Base-by-base conservation (phyloP, 176 grass and related monocot genomes). In the Tuctoria greenei region DNA sequence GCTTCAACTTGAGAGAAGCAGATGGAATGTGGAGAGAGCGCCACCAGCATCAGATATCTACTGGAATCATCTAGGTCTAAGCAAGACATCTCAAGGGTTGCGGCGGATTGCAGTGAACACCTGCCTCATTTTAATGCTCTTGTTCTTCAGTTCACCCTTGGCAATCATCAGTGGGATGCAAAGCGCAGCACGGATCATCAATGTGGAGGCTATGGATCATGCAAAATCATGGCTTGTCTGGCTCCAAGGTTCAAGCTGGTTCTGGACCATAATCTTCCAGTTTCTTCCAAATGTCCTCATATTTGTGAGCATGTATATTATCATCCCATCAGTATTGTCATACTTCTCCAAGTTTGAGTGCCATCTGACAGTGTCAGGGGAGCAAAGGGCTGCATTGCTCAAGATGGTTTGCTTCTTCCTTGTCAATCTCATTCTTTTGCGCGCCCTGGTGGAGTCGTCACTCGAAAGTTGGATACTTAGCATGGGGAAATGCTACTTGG, bases 401-500 rank as follows among this genome's bases (percentile, higher is more conserved):
- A 99, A 99, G 90, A 92, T 99, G 95, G 95, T 99, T 83, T 99
- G 95, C 80, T 99, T 99, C 73, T 99, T 99, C 86, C 81, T 99
- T 31, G 95, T 99, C 10, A 99, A 99, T 88, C 92, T 99, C 50
- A 99, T 99, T 20, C 43, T 99, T 8, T 75, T 99, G 81, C 89
- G 91, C n/a, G 95, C 87, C 0, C 57, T 99, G 76, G 91, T 99
- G 34, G 95, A 99, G 68, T 99, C 95, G 0, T 99, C 95, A 0
- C 91, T 99, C 49, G 95, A 99, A 82, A 90, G 87, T 64, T 90
- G 86, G 76, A 94, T 99, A 52, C 86, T 99, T 51, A 86, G 87
- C 67, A 83, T 99, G 91, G 95, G 95, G 12, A 82, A 86, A 23
- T 99, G 95, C 75, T 99, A 99, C 81, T 84, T 99, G 63, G 91